Evolutionary conservation across 306 rosid species (phyloP).

Genomic region (Acmispon strigosus): DNA sequence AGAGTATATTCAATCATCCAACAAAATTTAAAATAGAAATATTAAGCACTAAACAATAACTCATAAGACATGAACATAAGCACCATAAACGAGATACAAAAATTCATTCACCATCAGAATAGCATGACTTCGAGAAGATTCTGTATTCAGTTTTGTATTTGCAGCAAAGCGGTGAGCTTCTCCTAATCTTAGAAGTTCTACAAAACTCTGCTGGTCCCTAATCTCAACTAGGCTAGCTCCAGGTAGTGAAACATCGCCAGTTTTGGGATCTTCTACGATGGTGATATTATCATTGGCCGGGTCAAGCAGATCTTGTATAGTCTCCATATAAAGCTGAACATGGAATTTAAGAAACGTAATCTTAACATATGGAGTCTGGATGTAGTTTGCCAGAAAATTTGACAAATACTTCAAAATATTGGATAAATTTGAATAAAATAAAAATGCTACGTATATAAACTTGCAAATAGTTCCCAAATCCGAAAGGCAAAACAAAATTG

Average conservation of each 20-base stretch:
- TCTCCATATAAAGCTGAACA: conserved; percentile 96
- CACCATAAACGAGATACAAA: conserved; percentile 9
- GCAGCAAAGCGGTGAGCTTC: conserved; percentile 98
- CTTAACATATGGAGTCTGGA: conserved; percentile 1
- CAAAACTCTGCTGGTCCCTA: conserved; percentile 75
- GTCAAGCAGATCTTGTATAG: conserved; percentile 90
- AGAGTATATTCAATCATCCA: conserved; percentile 20
- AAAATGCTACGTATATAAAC: not conserved
- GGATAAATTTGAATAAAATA: not conserved
- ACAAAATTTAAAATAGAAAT: conserved; percentile 7
- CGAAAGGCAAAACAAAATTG: not conserved
- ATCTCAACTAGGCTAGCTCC: conserved; percentile 87
- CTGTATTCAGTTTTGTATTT: conserved; percentile 89
- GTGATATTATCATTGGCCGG: conserved; percentile 90
- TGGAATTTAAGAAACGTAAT: conserved; percentile 19
- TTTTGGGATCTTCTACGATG: conserved; percentile 90
- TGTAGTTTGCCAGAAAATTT: conserved; percentile 4
- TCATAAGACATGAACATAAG: conserved; percentile 20
- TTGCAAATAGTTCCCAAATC: not conserved
- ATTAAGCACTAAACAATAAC: conserved; percentile 3
- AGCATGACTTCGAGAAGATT: conserved; percentile 99
- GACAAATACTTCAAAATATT: not conserved
- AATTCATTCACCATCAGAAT: conserved; percentile 71
- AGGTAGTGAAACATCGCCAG: conserved; percentile 93
- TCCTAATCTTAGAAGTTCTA: conserved; percentile 83